Base-by-base conservation (phyloP, 306 rosid species). In the Hippophae rhamnoides region DNA sequence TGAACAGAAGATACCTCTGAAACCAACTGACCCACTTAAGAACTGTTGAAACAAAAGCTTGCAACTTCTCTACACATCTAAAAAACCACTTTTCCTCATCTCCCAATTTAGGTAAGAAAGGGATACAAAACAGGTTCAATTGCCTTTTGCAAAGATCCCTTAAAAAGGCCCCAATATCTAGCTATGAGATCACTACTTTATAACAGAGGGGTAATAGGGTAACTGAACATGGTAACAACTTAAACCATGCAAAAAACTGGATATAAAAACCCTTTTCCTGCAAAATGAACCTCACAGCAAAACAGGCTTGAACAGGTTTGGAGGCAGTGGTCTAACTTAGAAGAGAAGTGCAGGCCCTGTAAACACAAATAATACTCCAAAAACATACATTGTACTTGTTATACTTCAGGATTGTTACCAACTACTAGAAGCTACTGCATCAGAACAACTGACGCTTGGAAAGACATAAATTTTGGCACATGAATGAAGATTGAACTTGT, bases 231-330 rank as follows among this genome's bases (percentile, higher is more conserved):
- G 68, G 70, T 55, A 31, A 13, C 73, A 74, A 31, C 38, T 31
- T 31, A 31, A 47, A 72, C 80, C 92, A 74, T 70, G 82, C 74
- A 76, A 82, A 79, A 78, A 13, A 31, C 38, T 31, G 0, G 8
- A 31, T 31, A 0, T 31, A 31, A 31, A 31, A 31, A 31, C 38
- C 38, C 38, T 31, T 31, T 81, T 50, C 79, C 83, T 70, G 79
- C 68, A 82, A 83, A 67, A 58, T 68, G 70, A 68, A 71, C 69
- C 78, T 78, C 46, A 66, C 84, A 81, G 74, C 74, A 71, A 74
- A 74, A 76, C 70, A 60, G 38, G 71, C 74, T 65, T 78, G 77
- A 54, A 76, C 68, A 60, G 38, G 71, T 72, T 65, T 78, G 77
- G 50, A 49, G 65, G 46, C 44, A 52, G 73, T 51, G 69, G 73